These are phyloP conservation scores for Pythium myriotylum DNA, from an alignment of 352 stramenopile species.

Conservation along the genomic window DNA sequence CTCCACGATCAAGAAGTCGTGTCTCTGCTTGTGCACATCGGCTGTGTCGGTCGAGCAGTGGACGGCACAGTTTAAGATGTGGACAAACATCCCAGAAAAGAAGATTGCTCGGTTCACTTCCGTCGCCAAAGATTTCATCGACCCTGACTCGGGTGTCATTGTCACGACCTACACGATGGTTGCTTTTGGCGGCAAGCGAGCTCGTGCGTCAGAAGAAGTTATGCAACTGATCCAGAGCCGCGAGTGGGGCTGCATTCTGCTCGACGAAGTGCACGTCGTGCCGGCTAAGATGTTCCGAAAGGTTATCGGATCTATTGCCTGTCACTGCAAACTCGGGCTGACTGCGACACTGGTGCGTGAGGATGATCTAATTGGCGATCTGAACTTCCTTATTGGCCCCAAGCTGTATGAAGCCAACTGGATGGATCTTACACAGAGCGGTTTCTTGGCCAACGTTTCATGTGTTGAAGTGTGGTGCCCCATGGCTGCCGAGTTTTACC, in stretches of 20 bases:
- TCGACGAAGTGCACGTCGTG: conserved; percentile 98
- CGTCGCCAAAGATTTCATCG: conserved; percentile 82
- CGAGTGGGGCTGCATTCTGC: conserved; percentile 98
- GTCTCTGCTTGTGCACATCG: conserved; percentile 97
- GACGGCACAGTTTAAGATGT: conserved; percentile 98
- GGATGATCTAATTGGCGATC: conserved; percentile 98
- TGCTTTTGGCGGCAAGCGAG: conserved; percentile 91
- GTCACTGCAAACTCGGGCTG: conserved; percentile 98
- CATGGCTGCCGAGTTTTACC: conserved; percentile 99
- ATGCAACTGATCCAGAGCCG: conserved; percentile 96
- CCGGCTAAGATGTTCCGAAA: conserved; percentile 99
- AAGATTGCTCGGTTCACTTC: conserved; percentile 87
- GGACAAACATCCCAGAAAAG: conserved; percentile 92
- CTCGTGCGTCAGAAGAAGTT: conserved; percentile 91
- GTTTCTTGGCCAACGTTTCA: conserved; percentile 97
- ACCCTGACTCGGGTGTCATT: conserved; percentile 88
- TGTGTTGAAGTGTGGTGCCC: conserved; percentile 99
- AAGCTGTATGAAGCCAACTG: conserved; percentile 98
- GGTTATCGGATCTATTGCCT: conserved; percentile 93
- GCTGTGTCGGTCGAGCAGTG: conserved; percentile 98
- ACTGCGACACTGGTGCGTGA: conserved; percentile 99
- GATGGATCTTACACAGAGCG: conserved; percentile 98
- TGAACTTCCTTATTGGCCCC: conserved; percentile 99
- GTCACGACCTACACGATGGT: conserved; percentile 99
- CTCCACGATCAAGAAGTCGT: conserved; percentile 97